Evolutionary conservation across 768 basidiomycete species (phyloP).

Genomic region (Russula olivacea): DNA sequence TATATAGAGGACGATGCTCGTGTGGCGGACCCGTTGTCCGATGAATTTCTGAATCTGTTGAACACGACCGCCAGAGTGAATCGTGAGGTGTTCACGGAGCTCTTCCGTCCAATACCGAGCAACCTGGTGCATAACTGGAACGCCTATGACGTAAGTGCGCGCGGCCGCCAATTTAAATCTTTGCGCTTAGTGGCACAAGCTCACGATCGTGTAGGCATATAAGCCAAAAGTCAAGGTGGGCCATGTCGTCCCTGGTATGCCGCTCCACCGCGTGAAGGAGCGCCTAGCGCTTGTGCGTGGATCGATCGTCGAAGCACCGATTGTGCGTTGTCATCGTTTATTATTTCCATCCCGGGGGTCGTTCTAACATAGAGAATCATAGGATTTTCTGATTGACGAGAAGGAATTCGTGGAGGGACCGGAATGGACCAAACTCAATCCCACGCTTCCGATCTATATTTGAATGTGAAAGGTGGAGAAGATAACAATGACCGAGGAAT

Average conservation of each 20-base stretch:
- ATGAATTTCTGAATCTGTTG: conserved; percentile 56
- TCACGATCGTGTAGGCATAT: conserved; percentile 45
- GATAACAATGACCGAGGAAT: neutral
- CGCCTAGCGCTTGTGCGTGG: conserved; percentile 66
- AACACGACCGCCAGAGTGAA: conserved; percentile 70
- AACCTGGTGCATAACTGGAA: conserved; percentile 77
- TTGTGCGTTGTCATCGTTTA: conserved; percentile 38
- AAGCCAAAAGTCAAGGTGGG: conserved; percentile 73
- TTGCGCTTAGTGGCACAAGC: neutral
- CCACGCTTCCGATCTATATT: conserved; percentile 74
- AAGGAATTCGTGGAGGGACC: conserved; percentile 62
- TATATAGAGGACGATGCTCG: conserved; percentile 48
- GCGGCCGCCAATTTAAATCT: no score
- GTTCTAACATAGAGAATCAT: conserved; percentile 18
- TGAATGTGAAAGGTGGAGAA: conserved; percentile 31
- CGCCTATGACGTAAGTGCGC: conserved; percentile 57
- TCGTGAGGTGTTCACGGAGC: conserved; percentile 76
- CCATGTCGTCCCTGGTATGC: conserved; percentile 68
- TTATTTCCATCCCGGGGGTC: neutral
- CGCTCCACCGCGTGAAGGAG: conserved; percentile 65
- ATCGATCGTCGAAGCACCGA: conserved; percentile 67
- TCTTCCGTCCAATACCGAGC: conserved; percentile 82
- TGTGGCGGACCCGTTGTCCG: conserved; percentile 75
- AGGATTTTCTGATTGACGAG: conserved; percentile 85
- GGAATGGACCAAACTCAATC: conserved; percentile 71